phyloP scores from a whole-genome alignment of 306 rosid species.

The Styphnolobium japonicum region DNA sequence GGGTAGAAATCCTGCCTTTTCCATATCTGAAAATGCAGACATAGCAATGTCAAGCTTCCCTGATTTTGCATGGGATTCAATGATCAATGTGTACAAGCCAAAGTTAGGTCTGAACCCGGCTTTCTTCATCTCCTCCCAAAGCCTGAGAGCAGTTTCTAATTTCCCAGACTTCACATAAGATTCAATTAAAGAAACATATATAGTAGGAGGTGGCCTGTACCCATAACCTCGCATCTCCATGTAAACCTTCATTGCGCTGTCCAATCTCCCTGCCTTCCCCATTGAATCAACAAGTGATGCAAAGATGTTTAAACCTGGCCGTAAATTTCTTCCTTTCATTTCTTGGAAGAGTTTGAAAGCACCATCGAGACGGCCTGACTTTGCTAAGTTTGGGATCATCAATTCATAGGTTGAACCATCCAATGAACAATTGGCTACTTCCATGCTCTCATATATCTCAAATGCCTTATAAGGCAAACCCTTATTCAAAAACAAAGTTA shows the following conservation, averaged over 20 bases:
- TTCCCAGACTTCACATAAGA: slow-evolving; percentile 94
- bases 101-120: slow-evolving; percentile 91
- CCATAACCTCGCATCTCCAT: slow-evolving; percentile 85
- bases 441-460: slow-evolving; percentile 93
- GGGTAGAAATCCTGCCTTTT: slow-evolving; percentile 94
- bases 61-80: slow-evolving; percentile 88
- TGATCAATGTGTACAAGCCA: slow-evolving; percentile 84
- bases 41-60: slow-evolving; percentile 91
- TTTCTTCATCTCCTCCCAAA: slow-evolving; percentile 95
- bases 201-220: slow-evolving; percentile 64
- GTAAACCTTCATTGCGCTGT: slow-evolving; percentile 76
- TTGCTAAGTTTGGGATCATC: slow-evolving; percentile 89
- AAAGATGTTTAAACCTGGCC: slow-evolving; percentile 63
- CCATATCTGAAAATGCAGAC: slow-evolving; percentile 88
- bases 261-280: slow-evolving; percentile 97
- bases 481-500: slow-evolving; percentile 76
- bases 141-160: slow-evolving; percentile 74
- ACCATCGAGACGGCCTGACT: slow-evolving; percentile 92
- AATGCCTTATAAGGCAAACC: slow-evolving; percentile 92
- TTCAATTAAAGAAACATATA: slow-evolving; percentile 75
- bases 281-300: slow-evolving; percentile 83
- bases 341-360: slow-evolving; percentile 84
- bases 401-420: slow-evolving; percentile 83
- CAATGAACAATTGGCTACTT: slow-evolving; percentile 53
- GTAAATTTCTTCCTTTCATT: slow-evolving; percentile 69